phyloP scores from a whole-genome alignment of 805 yeast species.

The Limtongozyma cylindracea region DNA sequence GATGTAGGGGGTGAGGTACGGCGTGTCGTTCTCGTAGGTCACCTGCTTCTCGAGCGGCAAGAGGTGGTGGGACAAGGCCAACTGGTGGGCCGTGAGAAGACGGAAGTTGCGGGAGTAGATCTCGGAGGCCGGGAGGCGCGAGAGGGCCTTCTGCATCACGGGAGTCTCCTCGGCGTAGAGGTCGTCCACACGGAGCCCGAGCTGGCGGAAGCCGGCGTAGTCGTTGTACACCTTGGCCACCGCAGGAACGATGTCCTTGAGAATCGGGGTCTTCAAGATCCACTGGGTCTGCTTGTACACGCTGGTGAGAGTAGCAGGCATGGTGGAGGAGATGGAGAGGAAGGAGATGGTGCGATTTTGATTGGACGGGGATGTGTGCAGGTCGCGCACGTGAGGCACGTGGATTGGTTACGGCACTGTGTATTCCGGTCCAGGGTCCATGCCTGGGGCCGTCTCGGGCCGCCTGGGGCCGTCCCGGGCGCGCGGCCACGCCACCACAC shows the following conservation, averaged over 20 bases:
- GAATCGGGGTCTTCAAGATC: slow-evolving; percentile 57
- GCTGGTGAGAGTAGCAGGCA: slow-evolving; percentile 38
- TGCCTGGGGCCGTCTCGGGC: no score
- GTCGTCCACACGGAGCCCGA: slow-evolving; percentile 86
- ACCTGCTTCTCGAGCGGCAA: slow-evolving; percentile 63
- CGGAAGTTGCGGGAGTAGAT: slow-evolving; percentile 83
- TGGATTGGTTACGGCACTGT: no score
- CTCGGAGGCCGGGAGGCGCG: slow-evolving; percentile 68
- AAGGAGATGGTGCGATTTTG: no score
- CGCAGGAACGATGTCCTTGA: slow-evolving; percentile 59
- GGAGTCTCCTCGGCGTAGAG: slow-evolving; percentile 73
- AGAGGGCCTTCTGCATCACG: slow-evolving; percentile 61
- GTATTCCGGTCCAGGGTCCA: no score
- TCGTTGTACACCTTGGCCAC: slow-evolving; percentile 49
- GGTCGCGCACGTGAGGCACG: no score
- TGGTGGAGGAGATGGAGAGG: no score
- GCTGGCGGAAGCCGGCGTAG: slow-evolving; percentile 77
- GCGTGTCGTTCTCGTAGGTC: slow-evolving; percentile 55
- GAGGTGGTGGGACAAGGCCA: slow-evolving; percentile 58
- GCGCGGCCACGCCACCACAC: no score
- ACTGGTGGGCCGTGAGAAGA: slow-evolving; percentile 79
- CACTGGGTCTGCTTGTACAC: slow-evolving; percentile 54
- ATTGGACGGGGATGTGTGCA: no score
- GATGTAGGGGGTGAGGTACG: slow-evolving; percentile 70
- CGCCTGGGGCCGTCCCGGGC: no score